Evolutionary conservation across 2,329 filamentous ascomycete species (phyloP).

Genomic region (Byssochlamys sp.): DNA sequence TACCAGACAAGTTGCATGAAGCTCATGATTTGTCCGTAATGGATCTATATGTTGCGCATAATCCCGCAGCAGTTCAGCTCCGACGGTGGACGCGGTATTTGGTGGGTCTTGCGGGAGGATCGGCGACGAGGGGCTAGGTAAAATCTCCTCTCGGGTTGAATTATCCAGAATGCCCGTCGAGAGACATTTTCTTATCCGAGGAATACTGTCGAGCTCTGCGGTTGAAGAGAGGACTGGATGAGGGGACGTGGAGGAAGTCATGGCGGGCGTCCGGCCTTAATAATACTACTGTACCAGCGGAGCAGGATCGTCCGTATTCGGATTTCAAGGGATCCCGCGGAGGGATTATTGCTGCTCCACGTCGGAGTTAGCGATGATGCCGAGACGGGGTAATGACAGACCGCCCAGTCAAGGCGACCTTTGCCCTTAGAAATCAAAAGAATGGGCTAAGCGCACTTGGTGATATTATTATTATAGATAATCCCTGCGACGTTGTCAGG

Average conservation of each 20-base stretch:
- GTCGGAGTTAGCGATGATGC: background rate
- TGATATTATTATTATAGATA: background rate
- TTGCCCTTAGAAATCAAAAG: background rate
- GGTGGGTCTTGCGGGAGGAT: conserved; percentile 7
- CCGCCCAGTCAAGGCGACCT: background rate
- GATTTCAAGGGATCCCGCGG: background rate
- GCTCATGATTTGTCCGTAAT: conserved; percentile 28
- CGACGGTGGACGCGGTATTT: conserved; percentile 18
- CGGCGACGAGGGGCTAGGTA: background rate
- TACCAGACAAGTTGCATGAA: conserved; percentile 14
- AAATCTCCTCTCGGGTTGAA: background rate
- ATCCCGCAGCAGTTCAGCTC: conserved; percentile 34
- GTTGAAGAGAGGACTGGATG: conserved; percentile 9
- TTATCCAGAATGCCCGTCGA: background rate
- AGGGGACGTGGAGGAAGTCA: conserved; percentile 6
- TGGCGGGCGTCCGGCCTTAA: background rate
- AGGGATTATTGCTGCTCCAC: background rate
- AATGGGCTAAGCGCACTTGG: background rate
- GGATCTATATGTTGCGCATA: conserved; percentile 36
- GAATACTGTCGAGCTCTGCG: conserved; percentile 3
- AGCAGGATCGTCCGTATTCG: background rate
- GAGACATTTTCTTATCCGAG: conserved; percentile 5
- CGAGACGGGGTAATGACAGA: background rate
- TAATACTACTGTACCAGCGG: background rate
- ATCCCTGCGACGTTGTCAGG: background rate